phyloP scores from a whole-genome alignment of 257 asterid species.

The Haberlea rhodopensis region DNA sequence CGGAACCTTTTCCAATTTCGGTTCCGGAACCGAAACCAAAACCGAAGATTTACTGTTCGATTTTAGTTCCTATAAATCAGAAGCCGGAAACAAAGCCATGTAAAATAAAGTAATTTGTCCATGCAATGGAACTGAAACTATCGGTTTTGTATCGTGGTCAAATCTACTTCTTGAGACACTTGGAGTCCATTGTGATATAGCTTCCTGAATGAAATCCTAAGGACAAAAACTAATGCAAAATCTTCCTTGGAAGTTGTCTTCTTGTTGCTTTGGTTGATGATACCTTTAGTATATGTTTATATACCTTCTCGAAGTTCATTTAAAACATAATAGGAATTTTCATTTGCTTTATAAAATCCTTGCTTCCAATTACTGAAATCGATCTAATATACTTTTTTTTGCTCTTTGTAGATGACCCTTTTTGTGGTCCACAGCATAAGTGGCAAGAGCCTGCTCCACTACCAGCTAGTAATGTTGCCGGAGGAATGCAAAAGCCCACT shows the following conservation, averaged over 20 bases:
- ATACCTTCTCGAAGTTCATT: not conserved
- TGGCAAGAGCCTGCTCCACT: slow-evolving; percentile 39
- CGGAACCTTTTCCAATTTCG: no score
- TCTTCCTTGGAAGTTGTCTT: not conserved
- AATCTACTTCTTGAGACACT: not conserved
- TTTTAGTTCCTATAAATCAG: no score
- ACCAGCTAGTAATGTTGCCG: slow-evolving; percentile 23
- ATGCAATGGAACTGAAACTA: not conserved
- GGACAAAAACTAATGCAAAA: not conserved
- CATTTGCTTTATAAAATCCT: not conserved
- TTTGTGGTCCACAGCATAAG: slow-evolving; percentile 35
- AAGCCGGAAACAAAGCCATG: no score
- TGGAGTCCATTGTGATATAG: slow-evolving; percentile 8
- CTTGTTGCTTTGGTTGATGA: slow-evolving; percentile 8
- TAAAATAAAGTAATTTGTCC: not conserved
- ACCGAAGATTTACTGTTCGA: no score
- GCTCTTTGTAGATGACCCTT: slow-evolving; percentile 37
- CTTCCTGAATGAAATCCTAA: slow-evolving; percentile 1
- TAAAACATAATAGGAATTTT: not conserved
- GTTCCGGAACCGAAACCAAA: no score
- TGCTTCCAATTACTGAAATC: slow-evolving; percentile 20
- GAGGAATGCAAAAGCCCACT: slow-evolving; percentile 32
- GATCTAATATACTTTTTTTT: slow-evolving; percentile 10
- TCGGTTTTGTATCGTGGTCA: not conserved
- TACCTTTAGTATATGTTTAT: not conserved